Percentiles rank a stretch among this genome's conserved stretches.
phyloP scores from a whole-genome alignment of 768 basidiomycete species.

The Tulasnella sp. region DNA sequence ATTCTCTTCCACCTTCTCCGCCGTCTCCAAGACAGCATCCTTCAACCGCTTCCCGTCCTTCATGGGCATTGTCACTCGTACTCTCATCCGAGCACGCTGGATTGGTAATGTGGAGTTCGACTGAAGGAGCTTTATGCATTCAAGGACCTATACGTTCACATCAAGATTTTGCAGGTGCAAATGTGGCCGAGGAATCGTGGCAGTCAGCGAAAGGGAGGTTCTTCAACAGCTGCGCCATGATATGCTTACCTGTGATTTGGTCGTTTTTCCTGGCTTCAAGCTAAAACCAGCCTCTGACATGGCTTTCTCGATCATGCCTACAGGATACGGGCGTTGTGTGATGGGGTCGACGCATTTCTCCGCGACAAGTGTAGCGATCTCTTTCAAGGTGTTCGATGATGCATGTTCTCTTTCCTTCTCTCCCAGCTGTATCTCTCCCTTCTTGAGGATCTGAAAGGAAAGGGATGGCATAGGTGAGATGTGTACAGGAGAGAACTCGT shows the following conservation, averaged over 20 bases:
- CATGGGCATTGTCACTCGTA: slow-evolving; percentile 65
- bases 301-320: slow-evolving; percentile 94
- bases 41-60: slow-evolving; percentile 57
- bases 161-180: not conserved
- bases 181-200: not conserved
- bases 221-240: not conserved
- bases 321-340: slow-evolving; percentile 81
- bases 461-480: not conserved
- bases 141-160: slow-evolving; percentile 87
- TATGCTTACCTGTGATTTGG: slow-evolving; percentile 81
- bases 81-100: slow-evolving; percentile 85
- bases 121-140: slow-evolving; percentile 77
- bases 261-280: slow-evolving; percentile 76
- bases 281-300: slow-evolving; percentile 94
- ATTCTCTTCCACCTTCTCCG: slow-evolving; percentile 76
- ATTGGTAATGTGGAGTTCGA: slow-evolving; percentile 79
- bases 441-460: slow-evolving; percentile 64
- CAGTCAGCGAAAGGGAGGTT: not conserved
- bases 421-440: slow-evolving; percentile 93
- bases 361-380: slow-evolving; percentile 88
- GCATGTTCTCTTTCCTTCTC: slow-evolving; percentile 96
- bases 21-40: slow-evolving; percentile 56
- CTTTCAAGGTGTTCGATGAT: slow-evolving; percentile 63
- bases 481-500: not conserved
- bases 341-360: slow-evolving; percentile 93